Evolutionary conservation across 768 basidiomycete genomes (phyloP).

Genomic region (Psilocybe subaeruginosa): DNA sequence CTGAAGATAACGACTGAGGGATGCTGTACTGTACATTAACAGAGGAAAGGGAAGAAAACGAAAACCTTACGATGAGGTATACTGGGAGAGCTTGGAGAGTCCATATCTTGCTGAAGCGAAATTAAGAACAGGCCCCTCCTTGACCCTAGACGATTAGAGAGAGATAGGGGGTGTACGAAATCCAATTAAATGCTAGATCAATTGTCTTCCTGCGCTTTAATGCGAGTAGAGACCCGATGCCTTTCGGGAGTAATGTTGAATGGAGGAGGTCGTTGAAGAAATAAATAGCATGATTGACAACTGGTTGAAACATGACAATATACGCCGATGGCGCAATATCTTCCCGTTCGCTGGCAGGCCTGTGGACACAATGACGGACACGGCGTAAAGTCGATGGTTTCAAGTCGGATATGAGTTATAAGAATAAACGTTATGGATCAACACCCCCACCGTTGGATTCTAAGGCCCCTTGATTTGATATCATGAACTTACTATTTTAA

Average conservation of each 20-base stretch:
- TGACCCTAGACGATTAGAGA: constrained; percentile 10
- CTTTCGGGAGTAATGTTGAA: neutral
- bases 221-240: neutral
- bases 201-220: neutral
- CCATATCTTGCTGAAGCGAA: constrained; percentile 15
- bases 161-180: constrained; percentile 6
- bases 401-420: neutral
- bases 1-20: constrained; percentile 59
- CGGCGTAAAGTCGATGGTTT: constrained; percentile 2
- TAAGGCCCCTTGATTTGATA: neutral
- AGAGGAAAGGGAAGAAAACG: neutral
- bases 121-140: constrained; percentile 4
- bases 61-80: constrained; percentile 21
- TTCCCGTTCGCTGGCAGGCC: constrained; percentile 1
- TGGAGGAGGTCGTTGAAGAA: neutral
- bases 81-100: constrained; percentile 13
- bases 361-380: neutral
- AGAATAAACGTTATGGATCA: neutral
- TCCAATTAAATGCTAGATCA: neutral
- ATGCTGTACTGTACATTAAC: constrained; percentile 42
- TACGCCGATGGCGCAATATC: constrained; percentile 2
- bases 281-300: neutral
- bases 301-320: neutral
- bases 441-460: neutral
- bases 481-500: neutral